Base-by-base conservation (phyloP, 305 asterid genomes). In the Fraxinus xanthoxyloides region DNA sequence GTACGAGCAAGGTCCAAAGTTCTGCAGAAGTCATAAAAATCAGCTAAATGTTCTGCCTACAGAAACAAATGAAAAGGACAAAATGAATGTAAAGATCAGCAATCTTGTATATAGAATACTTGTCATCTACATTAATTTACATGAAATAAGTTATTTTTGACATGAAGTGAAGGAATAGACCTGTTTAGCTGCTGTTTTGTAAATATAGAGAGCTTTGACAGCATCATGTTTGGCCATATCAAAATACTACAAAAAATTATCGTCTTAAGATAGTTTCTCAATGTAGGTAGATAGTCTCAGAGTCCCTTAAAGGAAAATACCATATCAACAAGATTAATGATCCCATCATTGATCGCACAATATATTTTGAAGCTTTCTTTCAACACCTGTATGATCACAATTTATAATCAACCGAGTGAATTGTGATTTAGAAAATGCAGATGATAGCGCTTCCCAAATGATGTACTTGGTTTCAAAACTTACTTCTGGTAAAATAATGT, bases 221-320 rank as follows among this genome's bases (percentile, higher is more conserved):
- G 99, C 99, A 31, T 92, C 92, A 8, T 87, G 87, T 82, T 87
- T 92, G 12, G 99, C 91, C 98, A 95, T 95, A 72, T 95, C 99
- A 79, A 95, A 95, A 77, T 87, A 95, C 99, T 95, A 90, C 85
- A 80, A 54, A 40, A 84, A 67, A 63, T 61, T 65, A 77, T 40
- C 59, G 38, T 70, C 61, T 36, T 32, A 38, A 43, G 23, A 23
- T 38, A 31, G 31, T 74, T 76, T 8, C 19, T 32, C 67, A 51
- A 38, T 75, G 17, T 7, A 38, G 2, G 21, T 26, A 34, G 70
- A 7, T 59, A 24, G 2, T 7, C 0, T 43, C 17, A 23, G 34
- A 32, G 74, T 72, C 10, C 23, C 5, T 8, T 0, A 61, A n/a
- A 32, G 17, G 10, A 80, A 54, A 87, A 13, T 91, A 95, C 99